A percentile compares a stretch with the other conserved stretches of the same genome.
These are phyloP conservation scores for Exophiala dermatitidis DNA, from an alignment of 2,329 filamentous ascomycete species.

Conservation along the genomic window DNA sequence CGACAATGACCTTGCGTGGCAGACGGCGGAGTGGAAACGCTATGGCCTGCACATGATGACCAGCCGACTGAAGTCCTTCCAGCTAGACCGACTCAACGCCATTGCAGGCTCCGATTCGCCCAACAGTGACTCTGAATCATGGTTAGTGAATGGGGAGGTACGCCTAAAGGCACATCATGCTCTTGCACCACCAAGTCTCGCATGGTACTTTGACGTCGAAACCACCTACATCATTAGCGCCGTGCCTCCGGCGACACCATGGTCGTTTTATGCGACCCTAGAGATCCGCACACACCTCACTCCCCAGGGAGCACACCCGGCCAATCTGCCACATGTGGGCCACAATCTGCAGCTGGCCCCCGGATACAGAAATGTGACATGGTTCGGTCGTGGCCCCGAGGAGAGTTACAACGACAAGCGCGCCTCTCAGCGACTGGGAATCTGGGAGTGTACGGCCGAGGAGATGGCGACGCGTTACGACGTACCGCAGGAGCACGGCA, in stretches of 20 bases:
- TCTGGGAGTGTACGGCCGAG: conserved; percentile 39
- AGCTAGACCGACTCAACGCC: not conserved
- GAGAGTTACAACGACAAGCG: conserved; percentile 64
- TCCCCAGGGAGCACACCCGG: conserved; percentile 7
- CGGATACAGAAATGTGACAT: conserved; percentile 45
- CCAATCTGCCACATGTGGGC: conserved; percentile 52
- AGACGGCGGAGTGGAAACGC: conserved; percentile 28
- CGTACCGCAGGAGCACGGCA: conserved; percentile 61
- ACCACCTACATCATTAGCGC: conserved; percentile 14
- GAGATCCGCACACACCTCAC: conserved; percentile 9
- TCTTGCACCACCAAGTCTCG: conserved; percentile 53
- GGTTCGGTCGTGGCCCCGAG: conserved; percentile 58
- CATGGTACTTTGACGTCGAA: conserved; percentile 49
- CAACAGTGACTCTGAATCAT: not conserved
- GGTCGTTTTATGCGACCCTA: not conserved
- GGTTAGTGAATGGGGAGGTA: conserved; percentile 26
- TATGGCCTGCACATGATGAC: conserved; percentile 26
- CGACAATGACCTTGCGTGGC: conserved; percentile 30
- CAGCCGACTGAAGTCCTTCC: conserved; percentile 16
- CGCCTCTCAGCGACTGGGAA: conserved; percentile 48
- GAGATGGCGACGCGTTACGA: conserved; percentile 56
- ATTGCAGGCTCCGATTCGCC: too few relatives aligned
- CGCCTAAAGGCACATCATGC: conserved; percentile 36
- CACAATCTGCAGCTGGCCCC: conserved; percentile 49
- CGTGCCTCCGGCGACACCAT: not conserved